Base-by-base conservation (phyloP, 176 grass and related monocot species). In the Saccharum spontaneum region DNA sequence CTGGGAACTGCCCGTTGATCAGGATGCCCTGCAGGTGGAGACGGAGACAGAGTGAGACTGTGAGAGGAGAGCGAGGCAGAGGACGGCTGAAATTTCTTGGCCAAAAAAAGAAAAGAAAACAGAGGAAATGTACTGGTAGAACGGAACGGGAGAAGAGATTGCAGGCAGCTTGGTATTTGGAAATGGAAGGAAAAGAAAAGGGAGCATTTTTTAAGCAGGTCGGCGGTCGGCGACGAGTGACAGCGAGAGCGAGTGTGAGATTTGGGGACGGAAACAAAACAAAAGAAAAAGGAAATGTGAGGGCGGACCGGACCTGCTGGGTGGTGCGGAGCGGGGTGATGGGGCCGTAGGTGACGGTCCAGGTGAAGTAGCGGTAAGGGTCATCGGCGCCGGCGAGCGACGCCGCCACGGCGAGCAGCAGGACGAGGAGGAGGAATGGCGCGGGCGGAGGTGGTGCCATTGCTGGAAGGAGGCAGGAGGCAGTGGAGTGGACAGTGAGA, bases 21-120 rank as follows among this genome's bases (percentile, higher is more conserved):
- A 99, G 76, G 71, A 99, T 99, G 48, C 97, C 97, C 91, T 97
- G 70, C 12, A n/a, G n/a, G n/a, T n/a, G n/a, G n/a, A n/a, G n/a
- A n/a, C n/a, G n/a, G n/a, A n/a, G n/a, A n/a, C n/a, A n/a, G n/a
- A n/a, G n/a, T n/a, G n/a, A n/a, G n/a, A n/a, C n/a, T n/a, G n/a
- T 2, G 2, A 2, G 2, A 11, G 11, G 43, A 11, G 43, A 45
- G 8, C 2, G 43, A 45, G 43, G 43, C 43, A 46, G 46, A 49
- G 45, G 12, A 49, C 14, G 45, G 3, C 0, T 48, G 45, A 48
- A 48, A 15, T 48, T 14, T 10, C 0, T 44, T 1, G 6, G 9
- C 31, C 1, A 33, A 33, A 33, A 33, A 33, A 9, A 41, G 1
- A 4, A 16, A 16, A 49, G 5, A 3, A 15, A 46, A 13, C 13